Base-by-base conservation (phyloP, 2,329 filamentous ascomycete genomes). In the Colletotrichum sp. region DNA sequence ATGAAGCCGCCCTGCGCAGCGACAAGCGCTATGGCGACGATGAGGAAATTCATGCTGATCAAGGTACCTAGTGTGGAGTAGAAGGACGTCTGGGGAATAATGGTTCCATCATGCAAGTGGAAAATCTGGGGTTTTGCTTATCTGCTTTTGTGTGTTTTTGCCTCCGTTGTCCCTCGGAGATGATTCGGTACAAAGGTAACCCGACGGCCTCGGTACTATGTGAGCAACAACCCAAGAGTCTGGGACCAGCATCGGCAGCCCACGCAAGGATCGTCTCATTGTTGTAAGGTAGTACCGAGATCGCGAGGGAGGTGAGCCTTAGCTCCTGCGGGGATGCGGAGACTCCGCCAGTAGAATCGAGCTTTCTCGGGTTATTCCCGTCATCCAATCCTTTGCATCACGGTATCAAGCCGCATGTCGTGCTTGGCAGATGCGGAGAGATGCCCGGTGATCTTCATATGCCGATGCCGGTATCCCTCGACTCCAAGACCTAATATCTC, bases 1-100 rank as follows among this genome's bases (percentile, higher is more conserved):
- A 80, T 77, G 59, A 80, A 78, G n/a, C 79, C 79, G 30, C 80
- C 79, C 18, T 78, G 72, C 28, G 79, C 79, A 12, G 77, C 76
- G 39, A 80, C 78, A 15, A 80, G 67, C 55, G 79, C 77, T 59
- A 79, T 77, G 16, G 78, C 59, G 30, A 80, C 30, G 28, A 80
- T 77, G 44, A 79, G 77, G n/a, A 74, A 72, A n/a, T 52, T 69
- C 65, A 72, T 72, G 39, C 18, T 72, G 44, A 36, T 18, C 6
- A 6, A 24, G 21, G 6, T 24, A 10, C 5, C 52, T 5, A 18
- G 8, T 32, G 68, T 70, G 68, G 57, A 36, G 57, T 26, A 32
- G 13, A n/a, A n/a, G 15, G 16, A 63, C 34, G 26, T 18, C 36
- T 49, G 57, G 36, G 36, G 36, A 63, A 28, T 3, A 21, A 9